These are phyloP conservation scores for Pelagophyceae sp. DNA, from an alignment of 352 stramenopile genomes.

Conservation along the genomic window DNA sequence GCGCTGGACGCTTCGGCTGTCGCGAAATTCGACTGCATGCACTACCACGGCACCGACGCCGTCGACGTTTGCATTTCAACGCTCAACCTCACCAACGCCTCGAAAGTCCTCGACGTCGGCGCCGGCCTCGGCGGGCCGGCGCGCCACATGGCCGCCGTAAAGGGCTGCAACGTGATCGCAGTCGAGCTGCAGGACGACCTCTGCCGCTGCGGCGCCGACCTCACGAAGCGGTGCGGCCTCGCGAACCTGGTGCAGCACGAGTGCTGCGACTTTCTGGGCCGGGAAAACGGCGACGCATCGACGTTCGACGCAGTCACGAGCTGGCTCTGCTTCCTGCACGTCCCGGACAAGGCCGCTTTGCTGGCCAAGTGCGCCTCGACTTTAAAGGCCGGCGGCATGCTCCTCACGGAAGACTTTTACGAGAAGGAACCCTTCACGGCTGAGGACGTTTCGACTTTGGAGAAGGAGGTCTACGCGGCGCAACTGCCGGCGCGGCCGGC, in stretches of 20 bases:
- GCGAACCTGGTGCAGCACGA: background rate
- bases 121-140: background rate
- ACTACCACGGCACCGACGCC: background rate
- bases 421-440: background rate
- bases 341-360: background rate
- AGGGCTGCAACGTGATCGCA: background rate
- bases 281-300: background rate
- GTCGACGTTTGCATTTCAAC: background rate
- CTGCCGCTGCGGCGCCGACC: background rate
- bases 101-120: background rate
- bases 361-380: background rate
- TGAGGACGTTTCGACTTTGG: background rate
- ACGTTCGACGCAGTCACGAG: background rate
- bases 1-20: background rate
- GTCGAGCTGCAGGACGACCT: background rate
- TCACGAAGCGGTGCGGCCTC: background rate
- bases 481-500: background rate
- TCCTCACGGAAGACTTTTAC: background rate
- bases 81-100: background rate
- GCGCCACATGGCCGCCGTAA: background rate
- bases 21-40: background rate
- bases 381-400: background rate
- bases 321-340: background rate
- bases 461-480: background rate
- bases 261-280: background rate